Evolutionary conservation across 2,329 filamentous ascomycete species (phyloP).

Genomic region (Leptographium radiaticola): DNA sequence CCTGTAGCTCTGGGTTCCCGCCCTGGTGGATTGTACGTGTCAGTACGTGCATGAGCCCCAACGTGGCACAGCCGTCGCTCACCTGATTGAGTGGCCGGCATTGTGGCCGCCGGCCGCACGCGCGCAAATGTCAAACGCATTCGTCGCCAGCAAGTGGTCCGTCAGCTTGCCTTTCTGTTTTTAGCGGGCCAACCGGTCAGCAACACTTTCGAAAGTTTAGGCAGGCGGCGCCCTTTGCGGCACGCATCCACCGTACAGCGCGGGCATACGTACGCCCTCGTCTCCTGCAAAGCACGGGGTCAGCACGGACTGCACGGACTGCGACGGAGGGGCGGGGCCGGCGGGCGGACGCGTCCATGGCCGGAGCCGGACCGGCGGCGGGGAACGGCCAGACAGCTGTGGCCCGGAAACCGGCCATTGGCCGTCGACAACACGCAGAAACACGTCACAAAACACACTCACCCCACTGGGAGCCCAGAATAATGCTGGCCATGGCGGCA

Average conservation of each 20-base stretch:
- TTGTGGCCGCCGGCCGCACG: conserved; percentile 49
- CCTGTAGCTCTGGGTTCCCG: conserved; percentile 12
- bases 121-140: conserved; percentile 31
- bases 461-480: conserved; percentile 49
- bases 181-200: neutral
- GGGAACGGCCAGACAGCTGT: too few relatives aligned
- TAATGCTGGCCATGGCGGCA: conserved; percentile 35
- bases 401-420: neutral
- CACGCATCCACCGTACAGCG: too few relatives aligned
- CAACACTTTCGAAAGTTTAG: neutral
- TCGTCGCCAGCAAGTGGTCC: conserved; percentile 10
- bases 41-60: neutral
- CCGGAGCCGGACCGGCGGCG: too few relatives aligned
- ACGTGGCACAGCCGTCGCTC: neutral
- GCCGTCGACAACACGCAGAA: neutral
- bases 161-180: conserved; percentile 13
- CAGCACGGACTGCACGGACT: neutral
- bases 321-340: too few relatives aligned
- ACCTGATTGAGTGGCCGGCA: conserved; percentile 34
- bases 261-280: conserved; percentile 6
- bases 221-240: too few relatives aligned
- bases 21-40: conserved; percentile 1
- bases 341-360: too few relatives aligned
- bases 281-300: conserved; percentile 3
- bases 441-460: conserved; percentile 18